Percentiles rank a stretch among this genome's conserved stretches.
Conservation (phyloP, 148 eudicot genomes). For the Chenopodium quinoa region DNA sequence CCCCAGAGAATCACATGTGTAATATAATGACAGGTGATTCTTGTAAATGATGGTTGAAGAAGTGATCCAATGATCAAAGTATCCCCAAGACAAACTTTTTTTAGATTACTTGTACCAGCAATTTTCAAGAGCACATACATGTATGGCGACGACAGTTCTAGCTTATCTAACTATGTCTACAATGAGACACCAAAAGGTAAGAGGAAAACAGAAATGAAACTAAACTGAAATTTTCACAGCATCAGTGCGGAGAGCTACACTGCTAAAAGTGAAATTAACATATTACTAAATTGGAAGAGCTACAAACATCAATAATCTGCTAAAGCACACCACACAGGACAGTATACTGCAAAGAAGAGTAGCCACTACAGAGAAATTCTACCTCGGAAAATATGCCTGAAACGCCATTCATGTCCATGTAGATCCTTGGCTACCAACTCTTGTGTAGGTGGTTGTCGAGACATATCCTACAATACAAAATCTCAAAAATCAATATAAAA, state of each 20-base stretch:
- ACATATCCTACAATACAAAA: slow-evolving; percentile 70
- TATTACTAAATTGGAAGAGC: not conserved
- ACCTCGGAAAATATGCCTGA: slow-evolving; percentile 96
- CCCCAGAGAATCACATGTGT: not conserved
- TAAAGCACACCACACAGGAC: not conserved
- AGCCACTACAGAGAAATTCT: slow-evolving; percentile 7
- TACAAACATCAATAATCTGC: not conserved
- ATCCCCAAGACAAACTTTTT: not conserved
- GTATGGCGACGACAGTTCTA: not conserved
- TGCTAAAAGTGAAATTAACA: not conserved
- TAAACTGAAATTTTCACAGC: not conserved
- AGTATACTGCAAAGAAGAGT: not conserved
- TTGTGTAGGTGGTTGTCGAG: slow-evolving; percentile 95
- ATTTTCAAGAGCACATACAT: not conserved
- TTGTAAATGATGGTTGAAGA: too few species aligned
- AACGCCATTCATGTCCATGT: slow-evolving; percentile 85
- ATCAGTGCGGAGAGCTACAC: not conserved
- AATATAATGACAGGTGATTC: not conserved
- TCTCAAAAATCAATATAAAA: not conserved
- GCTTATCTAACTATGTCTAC: not conserved
- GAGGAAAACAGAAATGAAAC: not conserved
- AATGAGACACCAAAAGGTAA: not conserved
- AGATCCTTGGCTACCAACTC: slow-evolving; percentile 83
- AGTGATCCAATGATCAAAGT: too few species aligned
- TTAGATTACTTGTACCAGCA: not conserved